phyloP scores from a whole-genome alignment of 2,329 filamentous ascomycete genomes.

The Talaromyces marneffei region DNA sequence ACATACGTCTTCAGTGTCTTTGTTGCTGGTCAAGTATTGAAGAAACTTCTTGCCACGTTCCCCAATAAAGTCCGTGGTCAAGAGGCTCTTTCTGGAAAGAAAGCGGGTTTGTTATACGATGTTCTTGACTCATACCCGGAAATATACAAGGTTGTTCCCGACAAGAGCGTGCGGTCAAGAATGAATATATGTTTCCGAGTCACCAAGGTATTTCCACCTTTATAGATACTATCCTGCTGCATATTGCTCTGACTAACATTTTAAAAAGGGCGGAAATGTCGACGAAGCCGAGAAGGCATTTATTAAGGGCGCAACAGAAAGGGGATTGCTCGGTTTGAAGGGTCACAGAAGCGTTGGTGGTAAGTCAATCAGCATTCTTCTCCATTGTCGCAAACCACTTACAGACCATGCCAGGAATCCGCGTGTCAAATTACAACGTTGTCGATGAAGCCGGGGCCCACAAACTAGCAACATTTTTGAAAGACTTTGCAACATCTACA shows the following conservation, averaged over 20 bases:
- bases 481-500: conserved; percentile 54
- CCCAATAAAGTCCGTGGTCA: conserved; percentile 69
- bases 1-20: conserved; percentile 1
- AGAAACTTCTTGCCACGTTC: conserved; percentile 62
- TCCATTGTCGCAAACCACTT: background rate
- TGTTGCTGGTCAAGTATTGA: conserved; percentile 73
- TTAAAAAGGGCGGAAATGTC: conserved; percentile 50
- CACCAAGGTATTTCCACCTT: conserved; percentile 34
- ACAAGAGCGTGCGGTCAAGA: conserved; percentile 67
- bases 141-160: conserved; percentile 72
- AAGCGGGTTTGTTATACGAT: conserved; percentile 70
- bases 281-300: conserved; percentile 70
- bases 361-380: background rate
- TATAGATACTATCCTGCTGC: background rate
- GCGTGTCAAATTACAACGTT: conserved; percentile 85
- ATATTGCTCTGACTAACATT: conserved; percentile 16
- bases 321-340: conserved; percentile 72
- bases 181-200: conserved; percentile 97
- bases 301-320: conserved; percentile 62
- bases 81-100: conserved; percentile 64
- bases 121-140: conserved; percentile 67
- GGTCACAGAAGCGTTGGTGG: conserved; percentile 79
- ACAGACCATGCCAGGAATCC: conserved; percentile 49
- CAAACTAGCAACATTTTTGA: conserved; percentile 39
- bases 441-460: conserved; percentile 51